Evolutionary conservation across 1,284 basidiomycete species (phyloP), one percentile per base, ranked within the genome.

Genomic region (Clitocybe nebularis): DNA sequence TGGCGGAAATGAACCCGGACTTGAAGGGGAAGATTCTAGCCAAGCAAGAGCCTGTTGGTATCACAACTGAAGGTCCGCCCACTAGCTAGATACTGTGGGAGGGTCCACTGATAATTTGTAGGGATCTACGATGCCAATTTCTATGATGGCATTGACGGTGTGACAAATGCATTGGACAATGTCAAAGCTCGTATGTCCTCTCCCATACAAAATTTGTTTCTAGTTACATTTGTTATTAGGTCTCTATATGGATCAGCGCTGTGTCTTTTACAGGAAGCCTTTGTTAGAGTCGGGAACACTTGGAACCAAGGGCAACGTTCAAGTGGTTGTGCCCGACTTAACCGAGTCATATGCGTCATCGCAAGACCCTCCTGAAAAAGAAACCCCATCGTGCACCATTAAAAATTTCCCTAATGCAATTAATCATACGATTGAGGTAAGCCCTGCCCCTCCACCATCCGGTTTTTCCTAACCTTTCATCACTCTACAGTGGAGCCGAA

Each of bases 151-250:
- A 79, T 99, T 29, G 91, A 98, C 54, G 92, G 92, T 46, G 93
- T 99, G 3, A 99, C 96, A n/a, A 99, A 99, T 62, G 96, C 97
- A n/a, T 71, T 99, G 46, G 96, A 99, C 70, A 99, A 99, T 52
- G 86, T 99, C 45, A 79, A 88, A 69, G 94, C 96, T 49, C 89
- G 93, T 89, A 63, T 61, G 86, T 74, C 33, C 36, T 32, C 28
- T 30, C 10, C 29, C 45, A 35, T 43, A 8, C 25, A 17, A 38
- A 45, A 22, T 20, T 33, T 21, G 25, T 13, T 25, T 19, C 9
- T 21, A 10, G 10, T 8, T 32, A n/a, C 44, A 6, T 23, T 10
- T 4, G 19, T 34, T 36, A 40, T 8, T 46, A 91, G 89, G 93
- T 57, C 77, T 92, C 50, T 99, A 99, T 71, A 98, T 99, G 95